Base-by-base conservation (phyloP, 2,329 filamentous ascomycete species). In the Orbilia oligospora region DNA sequence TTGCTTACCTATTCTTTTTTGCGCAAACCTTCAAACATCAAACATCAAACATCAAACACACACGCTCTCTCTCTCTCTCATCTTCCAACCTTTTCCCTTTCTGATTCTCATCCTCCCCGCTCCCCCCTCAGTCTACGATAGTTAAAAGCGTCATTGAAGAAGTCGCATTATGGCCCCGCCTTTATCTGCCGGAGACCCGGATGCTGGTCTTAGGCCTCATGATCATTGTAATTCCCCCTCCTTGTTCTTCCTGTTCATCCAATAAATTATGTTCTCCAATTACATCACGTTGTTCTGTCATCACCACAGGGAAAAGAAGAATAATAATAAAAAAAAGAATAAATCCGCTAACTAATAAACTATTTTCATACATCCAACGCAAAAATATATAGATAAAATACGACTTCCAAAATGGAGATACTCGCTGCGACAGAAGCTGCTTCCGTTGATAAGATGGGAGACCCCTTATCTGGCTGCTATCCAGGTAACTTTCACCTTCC, bases 361-460 rank as follows among this genome's bases (percentile, higher is more conserved):
- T n/a, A 56, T 16, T 30, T 44, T 16, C 48, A 46, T 58, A 38
- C 10, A 72, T 24, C 38, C 38, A 4, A 41, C 48, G 27, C 3
- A 30, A 30, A 14, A 51, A 24, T 51, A 22, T 49, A 53, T 83
- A 97, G 94, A 97, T 85, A 93, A 92, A 83, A 89, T 90, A 84
- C 90, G 90, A 81, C 90, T 99, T 75, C 94, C 96, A 69, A 85
- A 85, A 88, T 98, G 96, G 96, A 91, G 96, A 82, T 97, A 97
- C 86, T 86, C 87, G 80, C 86, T 97, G 81, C 93, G 96, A 84
- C 91, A 97, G 84, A 87, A 87, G 82, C 87, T 95, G 75, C 90
- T 99, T 76, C 95, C 95, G 80, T 88, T 98, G 75, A 90, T 98
- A 71, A 91, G 96, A 84, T 94, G 91, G 91, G 96, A 99, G 86